A percentile compares a stretch with the other conserved stretches of the same genome.
Conservation (phyloP, 2,329 filamentous ascomycete species). For the Pseudogymnoascus sp. region DNA sequence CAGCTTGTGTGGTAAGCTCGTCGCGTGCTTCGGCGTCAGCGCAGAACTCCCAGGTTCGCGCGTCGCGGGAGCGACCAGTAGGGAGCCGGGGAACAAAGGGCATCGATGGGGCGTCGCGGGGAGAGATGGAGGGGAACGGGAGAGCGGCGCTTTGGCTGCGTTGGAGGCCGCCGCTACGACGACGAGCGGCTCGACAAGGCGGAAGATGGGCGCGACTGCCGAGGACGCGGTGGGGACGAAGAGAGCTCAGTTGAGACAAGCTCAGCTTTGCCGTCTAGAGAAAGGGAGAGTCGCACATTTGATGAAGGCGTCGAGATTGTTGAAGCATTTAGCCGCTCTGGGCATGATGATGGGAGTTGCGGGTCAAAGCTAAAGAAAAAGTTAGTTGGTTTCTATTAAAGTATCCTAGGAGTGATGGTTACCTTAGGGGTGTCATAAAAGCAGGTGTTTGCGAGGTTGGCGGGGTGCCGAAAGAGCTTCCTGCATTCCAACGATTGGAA, state of each 20-base stretch:
- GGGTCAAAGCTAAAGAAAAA: conserved; percentile 18
- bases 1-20: conserved; percentile 72
- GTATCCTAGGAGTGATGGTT: conserved; percentile 21
- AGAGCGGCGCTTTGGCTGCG: conserved; percentile 63
- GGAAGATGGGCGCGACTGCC: conserved; percentile 42
- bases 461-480: conserved; percentile 46
- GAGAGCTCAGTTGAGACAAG: conserved; percentile 63
- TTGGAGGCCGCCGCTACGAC: conserved; percentile 49
- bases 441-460: conserved; percentile 30
- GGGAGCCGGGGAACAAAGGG: conserved; percentile 44
- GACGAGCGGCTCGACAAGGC: conserved; percentile 34
- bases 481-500: conserved; percentile 49
- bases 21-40: conserved; percentile 75
- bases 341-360: conserved; percentile 25
- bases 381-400: conserved; percentile 12
- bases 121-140: conserved; percentile 50
- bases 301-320: conserved; percentile 17
- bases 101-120: conserved; percentile 36
- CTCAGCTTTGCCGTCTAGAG: conserved; percentile 85
- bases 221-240: conserved; percentile 60
- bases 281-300: conserved; percentile 68
- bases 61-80: conserved; percentile 75
- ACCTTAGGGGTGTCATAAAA: conserved; percentile 40
- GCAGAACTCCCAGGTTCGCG: conserved; percentile 85
- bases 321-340: conserved; percentile 22